phyloP scores from a whole-genome alignment of 2,329 filamentous ascomycete species.

The Paracamarosporium sp. region DNA sequence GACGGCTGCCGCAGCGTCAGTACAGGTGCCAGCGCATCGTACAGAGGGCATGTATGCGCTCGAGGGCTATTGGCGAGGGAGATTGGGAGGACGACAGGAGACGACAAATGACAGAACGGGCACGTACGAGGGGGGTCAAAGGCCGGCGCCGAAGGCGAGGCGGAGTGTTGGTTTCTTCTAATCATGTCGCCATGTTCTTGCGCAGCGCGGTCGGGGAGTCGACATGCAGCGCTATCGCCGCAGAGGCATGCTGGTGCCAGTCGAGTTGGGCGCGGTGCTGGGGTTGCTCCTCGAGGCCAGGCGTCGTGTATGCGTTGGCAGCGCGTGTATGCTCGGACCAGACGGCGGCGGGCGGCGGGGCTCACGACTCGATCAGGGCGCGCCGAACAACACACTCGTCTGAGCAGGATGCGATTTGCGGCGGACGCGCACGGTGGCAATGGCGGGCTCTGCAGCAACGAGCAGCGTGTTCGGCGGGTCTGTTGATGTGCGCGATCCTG shows the following conservation, averaged over 20 bases:
- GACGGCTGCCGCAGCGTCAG: constrained; percentile 51
- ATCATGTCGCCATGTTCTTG: constrained; percentile 41
- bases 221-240: constrained; percentile 22
- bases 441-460: neutral
- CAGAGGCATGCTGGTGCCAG: constrained; percentile 19
- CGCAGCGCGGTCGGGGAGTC: constrained; percentile 8
- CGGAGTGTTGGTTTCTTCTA: constrained; percentile 42
- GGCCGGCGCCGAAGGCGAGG: constrained; percentile 67
- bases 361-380: neutral
- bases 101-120: constrained; percentile 9
- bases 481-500: constrained; percentile 3
- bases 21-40: constrained; percentile 39
- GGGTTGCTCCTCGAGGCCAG: neutral
- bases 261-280: constrained; percentile 2
- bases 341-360: neutral
- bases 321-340: constrained; percentile 10
- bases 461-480: constrained; percentile 8
- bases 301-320: constrained; percentile 26
- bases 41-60: constrained; percentile 44
- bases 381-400: constrained; percentile 1
- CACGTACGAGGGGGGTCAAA: constrained; percentile 65
- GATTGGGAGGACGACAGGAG: constrained; percentile 8
- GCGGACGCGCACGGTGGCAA: constrained; percentile 1
- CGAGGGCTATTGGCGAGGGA: constrained; percentile 32
- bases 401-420: constrained; percentile 2